A percentile compares a stretch with the other conserved stretches of the same genome.
phyloP scores from a whole-genome alignment of 1,284 basidiomycete genomes.

The Sparassis latifolia region DNA sequence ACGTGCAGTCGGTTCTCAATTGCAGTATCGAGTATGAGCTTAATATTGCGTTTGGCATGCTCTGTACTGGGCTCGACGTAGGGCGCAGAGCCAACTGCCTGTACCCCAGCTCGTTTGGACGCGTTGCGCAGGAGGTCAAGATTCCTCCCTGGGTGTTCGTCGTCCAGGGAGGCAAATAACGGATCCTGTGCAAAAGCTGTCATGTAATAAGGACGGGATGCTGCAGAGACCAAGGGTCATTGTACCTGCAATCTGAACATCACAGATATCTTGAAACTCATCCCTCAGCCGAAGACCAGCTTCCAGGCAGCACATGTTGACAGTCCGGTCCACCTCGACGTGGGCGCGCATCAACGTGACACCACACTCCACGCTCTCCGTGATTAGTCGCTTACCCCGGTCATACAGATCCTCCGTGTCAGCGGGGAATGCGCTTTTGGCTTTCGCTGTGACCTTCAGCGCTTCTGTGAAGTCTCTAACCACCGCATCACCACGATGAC shows the following conservation, averaged over 20 bases:
- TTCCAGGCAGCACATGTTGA: conserved; percentile 43
- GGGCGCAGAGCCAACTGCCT: conserved; percentile 55
- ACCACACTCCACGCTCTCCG: conserved; percentile 50
- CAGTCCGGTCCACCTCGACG: conserved; percentile 55
- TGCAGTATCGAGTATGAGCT: conserved; percentile 44
- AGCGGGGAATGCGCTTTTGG: conserved; percentile 41
- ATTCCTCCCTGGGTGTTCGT: conserved; percentile 35
- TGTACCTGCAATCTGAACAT: conserved; percentile 52
- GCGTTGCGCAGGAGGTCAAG: conserved; percentile 37
- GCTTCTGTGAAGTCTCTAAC: conserved; percentile 51
- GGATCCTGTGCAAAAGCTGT: conserved; percentile 61
- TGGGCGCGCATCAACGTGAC: conserved; percentile 62
- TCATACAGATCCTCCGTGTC: conserved; percentile 38
- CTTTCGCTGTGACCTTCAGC: conserved; percentile 41
- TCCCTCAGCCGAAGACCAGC: conserved; percentile 41
- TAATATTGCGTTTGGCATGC: conserved; percentile 47
- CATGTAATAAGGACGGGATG: conserved; percentile 6
- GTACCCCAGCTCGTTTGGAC: conserved; percentile 30
- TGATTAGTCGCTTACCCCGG: conserved; percentile 47
- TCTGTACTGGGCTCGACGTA: conserved; percentile 48
- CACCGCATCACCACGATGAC: neutral
- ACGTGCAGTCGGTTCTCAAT: conserved; percentile 33
- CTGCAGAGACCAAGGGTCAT: too few relatives aligned
- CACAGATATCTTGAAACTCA: conserved; percentile 39
- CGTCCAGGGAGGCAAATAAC: conserved; percentile 33